These are phyloP conservation scores for Nephelium lappaceum DNA, from an alignment of 345 rosid species.

Conservation along the genomic window DNA sequence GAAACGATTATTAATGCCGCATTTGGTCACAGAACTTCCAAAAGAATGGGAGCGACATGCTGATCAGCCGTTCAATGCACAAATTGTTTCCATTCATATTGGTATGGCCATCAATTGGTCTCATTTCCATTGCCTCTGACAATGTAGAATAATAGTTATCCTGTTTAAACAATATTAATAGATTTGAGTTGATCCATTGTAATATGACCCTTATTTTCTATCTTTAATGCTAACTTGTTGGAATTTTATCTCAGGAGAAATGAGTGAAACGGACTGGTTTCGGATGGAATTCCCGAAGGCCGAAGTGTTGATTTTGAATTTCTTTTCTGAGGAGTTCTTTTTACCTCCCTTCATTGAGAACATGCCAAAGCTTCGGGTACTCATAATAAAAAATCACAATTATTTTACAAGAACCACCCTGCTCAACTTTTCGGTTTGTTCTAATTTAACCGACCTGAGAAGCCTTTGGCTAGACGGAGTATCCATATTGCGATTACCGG, in stretches of 20 bases:
- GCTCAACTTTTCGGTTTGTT: conserved; percentile 52
- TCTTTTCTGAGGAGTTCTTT: conserved; percentile 58
- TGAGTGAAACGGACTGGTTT: conserved; percentile 86
- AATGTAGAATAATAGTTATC: not conserved
- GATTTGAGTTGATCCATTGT: not conserved
- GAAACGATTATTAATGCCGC: conserved; percentile 69
- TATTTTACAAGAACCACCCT: conserved; percentile 53
- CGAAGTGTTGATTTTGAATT: conserved; percentile 78
- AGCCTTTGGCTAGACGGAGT: conserved; percentile 93
- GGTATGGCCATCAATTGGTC: conserved; percentile 33
- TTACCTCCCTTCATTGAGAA: conserved; percentile 73
- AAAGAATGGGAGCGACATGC: conserved; percentile 81
- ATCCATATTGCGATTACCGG: conserved; percentile 48
- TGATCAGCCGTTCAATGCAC: conserved; percentile 63
- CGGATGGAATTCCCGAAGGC: conserved; percentile 82
- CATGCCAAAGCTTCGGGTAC: conserved; percentile 79
- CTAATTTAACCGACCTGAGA: conserved; percentile 52
- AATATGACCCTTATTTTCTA: not conserved
- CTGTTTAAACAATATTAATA: not conserved
- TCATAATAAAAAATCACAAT: conserved; percentile 73
- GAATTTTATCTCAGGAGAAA: conserved; percentile 52
- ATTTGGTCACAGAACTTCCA: conserved; percentile 61
- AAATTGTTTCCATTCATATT: conserved; percentile 82
- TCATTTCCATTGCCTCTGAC: not conserved
- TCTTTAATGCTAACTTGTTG: not conserved